Evolutionary conservation across 441 rosid species (phyloP), one percentile per base, ranked within the genome.

Genomic region (Bocquillonia castaneifolia): DNA sequence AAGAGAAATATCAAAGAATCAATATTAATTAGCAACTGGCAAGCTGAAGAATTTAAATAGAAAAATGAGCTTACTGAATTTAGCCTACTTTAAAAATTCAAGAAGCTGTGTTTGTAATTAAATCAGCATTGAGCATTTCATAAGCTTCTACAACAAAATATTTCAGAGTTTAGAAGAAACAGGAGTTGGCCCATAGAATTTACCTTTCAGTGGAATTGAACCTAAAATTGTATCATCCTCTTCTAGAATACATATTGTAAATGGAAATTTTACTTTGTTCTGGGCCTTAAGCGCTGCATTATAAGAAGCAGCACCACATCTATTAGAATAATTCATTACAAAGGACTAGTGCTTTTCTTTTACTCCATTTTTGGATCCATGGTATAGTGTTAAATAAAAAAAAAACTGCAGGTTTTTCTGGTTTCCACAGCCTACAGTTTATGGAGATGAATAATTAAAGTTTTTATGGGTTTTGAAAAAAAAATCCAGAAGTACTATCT

Each of bases 231-330:
- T 23, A 75, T 87, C 92, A 68, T 81, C 85, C 69, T 77, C 83
- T 29, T 77, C 80, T 70, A 87, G 88, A 67, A 79, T 62, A 54
- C 82, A 83, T 23, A 76, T 76, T 0, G 69, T 64, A 71, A 85
- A 87, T 17, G 88, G 79, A 70, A 74, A 80, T 25, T 53, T 76
- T 59, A 85, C 71, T 52, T 59, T 64, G 56, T 76, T 68, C 54
- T 8, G 65, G 20, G 90, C 90, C 77, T 82, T 85, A 55, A 79
- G 80, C 26, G 93, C 87, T 85, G 83, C 81, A 78, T 51, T 47
- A 71, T 56, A 37, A 68, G 20, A 66, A 59, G 23, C n/a, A n/a
- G n/a, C 13, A 52, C 14, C 48, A 32, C 5, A 22, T 51, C 15
- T 20, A 42, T 20, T 26, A 13, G 47, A 51, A 39, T 10, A 10